Evolutionary conservation across 441 rosid species (phyloP).

Genomic region (Erysimum cheiri): DNA sequence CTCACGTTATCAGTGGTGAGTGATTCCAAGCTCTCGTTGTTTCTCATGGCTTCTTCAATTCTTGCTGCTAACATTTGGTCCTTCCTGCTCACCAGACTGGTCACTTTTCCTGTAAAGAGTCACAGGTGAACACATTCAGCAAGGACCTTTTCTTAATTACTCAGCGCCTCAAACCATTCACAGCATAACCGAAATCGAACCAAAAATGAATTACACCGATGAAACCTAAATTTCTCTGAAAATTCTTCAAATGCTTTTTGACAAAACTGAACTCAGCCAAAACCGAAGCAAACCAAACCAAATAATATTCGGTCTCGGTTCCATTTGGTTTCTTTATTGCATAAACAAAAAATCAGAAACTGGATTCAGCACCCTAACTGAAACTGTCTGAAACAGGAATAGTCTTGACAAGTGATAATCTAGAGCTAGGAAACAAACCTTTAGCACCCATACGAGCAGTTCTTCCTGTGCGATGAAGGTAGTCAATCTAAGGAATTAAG

Average conservation of each 20-base stretch:
- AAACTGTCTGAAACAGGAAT: neutral
- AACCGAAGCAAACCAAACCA: too few species aligned
- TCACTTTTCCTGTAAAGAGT: constrained; percentile 73
- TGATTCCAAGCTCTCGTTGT: constrained; percentile 87
- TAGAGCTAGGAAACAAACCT: constrained; percentile 54
- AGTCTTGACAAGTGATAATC: neutral
- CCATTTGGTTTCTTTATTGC: neutral
- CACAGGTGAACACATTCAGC: neutral
- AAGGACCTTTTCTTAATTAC: neutral
- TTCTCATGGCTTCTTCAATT: constrained; percentile 84
- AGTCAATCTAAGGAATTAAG: constrained; percentile 65
- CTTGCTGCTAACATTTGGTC: constrained; percentile 64
- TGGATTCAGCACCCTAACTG: neutral
- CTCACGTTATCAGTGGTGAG: constrained; percentile 65
- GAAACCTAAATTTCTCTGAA: neutral
- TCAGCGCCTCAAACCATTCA: neutral
- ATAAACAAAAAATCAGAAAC: neutral
- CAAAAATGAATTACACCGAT: neutral
- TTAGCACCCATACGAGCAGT: constrained; percentile 98
- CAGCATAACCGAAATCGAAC: neutral
- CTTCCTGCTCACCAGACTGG: constrained; percentile 81
- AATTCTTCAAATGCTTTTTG: neutral
- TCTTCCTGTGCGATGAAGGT: constrained; percentile 95
- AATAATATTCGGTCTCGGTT: neutral
- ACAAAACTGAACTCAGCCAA: neutral